A percentile compares a stretch with the other conserved stretches of the same genome.
These are phyloP conservation scores for Chlorella ohadii DNA, from an alignment of 139 green algal genomes.

Conservation along the genomic window DNA sequence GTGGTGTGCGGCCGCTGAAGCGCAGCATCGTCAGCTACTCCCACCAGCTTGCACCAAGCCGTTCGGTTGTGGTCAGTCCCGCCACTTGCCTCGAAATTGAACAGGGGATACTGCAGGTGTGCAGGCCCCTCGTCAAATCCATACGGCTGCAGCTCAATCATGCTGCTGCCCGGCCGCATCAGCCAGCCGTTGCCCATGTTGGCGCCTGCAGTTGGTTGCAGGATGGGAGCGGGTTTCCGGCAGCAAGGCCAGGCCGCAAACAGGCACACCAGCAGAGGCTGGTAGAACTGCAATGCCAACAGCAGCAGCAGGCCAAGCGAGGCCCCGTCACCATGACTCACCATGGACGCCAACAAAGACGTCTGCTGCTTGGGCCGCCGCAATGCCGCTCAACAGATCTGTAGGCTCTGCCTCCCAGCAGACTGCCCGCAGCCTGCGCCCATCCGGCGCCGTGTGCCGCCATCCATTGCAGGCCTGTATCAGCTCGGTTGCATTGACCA, in stretches of 20 bases:
- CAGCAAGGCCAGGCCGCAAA: too few species aligned
- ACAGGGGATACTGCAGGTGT: neutral
- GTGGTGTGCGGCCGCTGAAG: neutral
- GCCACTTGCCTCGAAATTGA: neutral
- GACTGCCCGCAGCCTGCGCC: neutral
- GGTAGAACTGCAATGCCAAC: too few species aligned
- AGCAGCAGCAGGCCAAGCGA: too few species aligned
- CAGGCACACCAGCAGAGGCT: too few species aligned
- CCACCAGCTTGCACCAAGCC: too few species aligned
- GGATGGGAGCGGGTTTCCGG: too few species aligned
- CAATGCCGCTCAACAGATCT: slow-evolving; percentile 7
- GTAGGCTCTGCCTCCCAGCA: slow-evolving; percentile 10
- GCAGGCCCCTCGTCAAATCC: neutral
- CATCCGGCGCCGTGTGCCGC: neutral
- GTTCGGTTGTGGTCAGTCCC: too few species aligned
- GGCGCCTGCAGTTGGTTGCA: neutral
- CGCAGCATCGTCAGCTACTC: too few species aligned
- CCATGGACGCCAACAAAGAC: slow-evolving; percentile 16
- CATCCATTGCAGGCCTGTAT: neutral
- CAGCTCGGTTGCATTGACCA: slow-evolving; percentile 21
- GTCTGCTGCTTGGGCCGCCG: slow-evolving; percentile 9
- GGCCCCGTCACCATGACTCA: too few species aligned
- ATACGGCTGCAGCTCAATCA: slow-evolving; percentile 21
- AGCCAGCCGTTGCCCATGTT: slow-evolving; percentile 26
- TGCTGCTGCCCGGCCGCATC: slow-evolving; percentile 8